Conservation (phyloP, 2,329 filamentous ascomycete genomes). For the Alternaria ethzedia region DNA sequence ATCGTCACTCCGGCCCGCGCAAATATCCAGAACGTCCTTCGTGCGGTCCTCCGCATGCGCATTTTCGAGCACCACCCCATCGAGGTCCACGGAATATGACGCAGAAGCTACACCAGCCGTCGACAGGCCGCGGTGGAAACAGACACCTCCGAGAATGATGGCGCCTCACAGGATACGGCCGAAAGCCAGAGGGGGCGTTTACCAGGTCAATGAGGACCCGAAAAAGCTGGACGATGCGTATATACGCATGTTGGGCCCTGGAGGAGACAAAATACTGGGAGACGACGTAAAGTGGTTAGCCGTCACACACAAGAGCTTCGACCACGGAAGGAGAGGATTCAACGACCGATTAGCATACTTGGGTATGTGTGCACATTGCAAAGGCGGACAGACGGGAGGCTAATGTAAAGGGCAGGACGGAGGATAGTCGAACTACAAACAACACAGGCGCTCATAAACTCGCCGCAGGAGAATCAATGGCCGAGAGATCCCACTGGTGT, state of each 20-base stretch:
- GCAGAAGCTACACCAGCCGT: slow-evolving; percentile 28
- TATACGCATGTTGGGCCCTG: slow-evolving; percentile 73
- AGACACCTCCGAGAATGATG: slow-evolving; percentile 56
- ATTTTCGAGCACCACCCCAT: slow-evolving; percentile 38
- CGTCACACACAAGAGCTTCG: slow-evolving; percentile 97
- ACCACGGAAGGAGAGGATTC: slow-evolving; percentile 91
- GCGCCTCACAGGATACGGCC: slow-evolving; percentile 63
- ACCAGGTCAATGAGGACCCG: slow-evolving; percentile 77
- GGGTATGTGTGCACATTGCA: slow-evolving; percentile 61
- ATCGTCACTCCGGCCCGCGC: slow-evolving; percentile 34
- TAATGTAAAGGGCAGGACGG: slow-evolving; percentile 58
- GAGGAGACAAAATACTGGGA: slow-evolving; percentile 74
- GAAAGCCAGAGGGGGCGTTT: slow-evolving; percentile 63
- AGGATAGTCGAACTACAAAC: slow-evolving; percentile 69
- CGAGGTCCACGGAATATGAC: slow-evolving; percentile 37
- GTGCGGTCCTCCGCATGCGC: slow-evolving; percentile 47
- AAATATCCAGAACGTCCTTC: slow-evolving; percentile 29
- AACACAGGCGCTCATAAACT: slow-evolving; percentile 66
- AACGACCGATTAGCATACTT: slow-evolving; percentile 92
- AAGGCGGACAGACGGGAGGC: not conserved
- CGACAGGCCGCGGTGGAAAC: slow-evolving; percentile 56
- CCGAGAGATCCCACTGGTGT: slow-evolving; percentile 25
- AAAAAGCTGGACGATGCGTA: slow-evolving; percentile 79
- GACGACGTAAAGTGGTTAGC: slow-evolving; percentile 97
- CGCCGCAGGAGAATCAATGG: slow-evolving; percentile 45